Percentiles rank a stretch among this genome's conserved stretches.
phyloP scores from a whole-genome alignment of 2,329 filamentous ascomycete genomes.

The Arthrobotrys entomopaga region DNA sequence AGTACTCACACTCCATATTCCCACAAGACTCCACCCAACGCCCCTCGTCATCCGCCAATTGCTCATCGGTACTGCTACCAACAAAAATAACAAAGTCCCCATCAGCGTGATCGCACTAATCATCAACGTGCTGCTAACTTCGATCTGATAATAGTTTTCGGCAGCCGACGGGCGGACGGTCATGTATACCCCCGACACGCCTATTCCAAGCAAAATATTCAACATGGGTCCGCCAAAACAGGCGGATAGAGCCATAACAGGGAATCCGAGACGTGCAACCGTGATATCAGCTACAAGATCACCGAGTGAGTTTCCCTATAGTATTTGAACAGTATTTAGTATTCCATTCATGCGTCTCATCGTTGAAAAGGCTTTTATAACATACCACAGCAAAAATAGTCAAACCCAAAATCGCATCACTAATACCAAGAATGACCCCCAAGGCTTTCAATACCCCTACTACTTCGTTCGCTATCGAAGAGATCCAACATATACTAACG shows the following conservation, averaged over 20 bases:
- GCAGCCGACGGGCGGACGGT: slow-evolving; percentile 78
- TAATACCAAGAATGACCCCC: slow-evolving; percentile 90
- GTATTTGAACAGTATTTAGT: neutral
- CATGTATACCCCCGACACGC: slow-evolving; percentile 89
- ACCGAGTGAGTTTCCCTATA: slow-evolving; percentile 83
- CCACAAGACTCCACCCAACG: slow-evolving; percentile 83
- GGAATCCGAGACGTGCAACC: slow-evolving; percentile 89
- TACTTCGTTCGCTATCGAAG: slow-evolving; percentile 92
- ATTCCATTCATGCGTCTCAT: neutral
- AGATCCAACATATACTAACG: slow-evolving; percentile 95
- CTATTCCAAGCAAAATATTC: slow-evolving; percentile 94
- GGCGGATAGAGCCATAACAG: slow-evolving; percentile 92
- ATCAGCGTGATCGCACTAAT: slow-evolving; percentile 86
- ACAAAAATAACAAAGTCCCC: slow-evolving; percentile 78
- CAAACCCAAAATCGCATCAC: slow-evolving; percentile 90
- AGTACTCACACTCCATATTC: slow-evolving; percentile 83
- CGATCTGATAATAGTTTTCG: slow-evolving; percentile 82
- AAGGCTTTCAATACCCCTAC: slow-evolving; percentile 93
- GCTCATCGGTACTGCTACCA: slow-evolving; percentile 84
- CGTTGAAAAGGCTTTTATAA: neutral
- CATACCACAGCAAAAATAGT: slow-evolving; percentile 85
- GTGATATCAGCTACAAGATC: slow-evolving; percentile 96
- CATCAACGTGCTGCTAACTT: slow-evolving; percentile 84
- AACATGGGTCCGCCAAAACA: slow-evolving; percentile 99
- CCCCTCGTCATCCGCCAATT: slow-evolving; percentile 83